Conservation (phyloP, 305 asterid genomes). For the Withania somnifera region DNA sequence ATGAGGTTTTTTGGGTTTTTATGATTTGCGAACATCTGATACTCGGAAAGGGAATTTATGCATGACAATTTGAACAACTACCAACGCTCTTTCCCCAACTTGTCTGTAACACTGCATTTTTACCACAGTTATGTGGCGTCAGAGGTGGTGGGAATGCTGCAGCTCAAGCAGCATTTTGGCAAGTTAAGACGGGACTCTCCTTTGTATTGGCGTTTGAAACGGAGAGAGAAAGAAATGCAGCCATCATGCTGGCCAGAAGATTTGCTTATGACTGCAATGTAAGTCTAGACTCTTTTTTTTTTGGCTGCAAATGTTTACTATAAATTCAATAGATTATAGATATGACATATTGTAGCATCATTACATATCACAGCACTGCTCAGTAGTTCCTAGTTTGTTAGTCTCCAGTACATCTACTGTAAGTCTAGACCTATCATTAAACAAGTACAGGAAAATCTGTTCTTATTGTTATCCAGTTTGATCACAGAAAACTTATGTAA, state of each 20-base stretch:
- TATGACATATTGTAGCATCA: background rate
- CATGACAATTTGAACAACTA: background rate
- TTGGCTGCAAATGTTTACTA: background rate
- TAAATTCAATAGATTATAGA: background rate
- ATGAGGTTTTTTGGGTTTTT: background rate
- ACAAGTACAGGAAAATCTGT: background rate
- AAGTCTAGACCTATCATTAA: background rate
- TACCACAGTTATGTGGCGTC: slow-evolving; percentile 68
- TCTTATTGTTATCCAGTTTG: background rate
- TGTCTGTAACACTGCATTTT: background rate
- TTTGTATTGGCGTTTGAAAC: slow-evolving; percentile 78
- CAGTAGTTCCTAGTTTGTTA: background rate
- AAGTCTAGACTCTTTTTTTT: slow-evolving; percentile 11
- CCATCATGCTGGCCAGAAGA: slow-evolving; percentile 84
- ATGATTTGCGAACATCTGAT: background rate
- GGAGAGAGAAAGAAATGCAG: slow-evolving; percentile 78
- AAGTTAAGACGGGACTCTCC: slow-evolving; percentile 49
- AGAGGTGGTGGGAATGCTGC: slow-evolving; percentile 96
- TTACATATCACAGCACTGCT: background rate
- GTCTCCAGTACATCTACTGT: slow-evolving; percentile 10
- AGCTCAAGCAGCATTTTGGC: slow-evolving; percentile 77
- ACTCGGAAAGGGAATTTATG: background rate
- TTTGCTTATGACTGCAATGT: slow-evolving; percentile 80
- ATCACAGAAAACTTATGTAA: background rate
- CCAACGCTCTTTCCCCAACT: background rate